Base-by-base conservation (phyloP, 345 rosid genomes). In the Populus davidiana region DNA sequence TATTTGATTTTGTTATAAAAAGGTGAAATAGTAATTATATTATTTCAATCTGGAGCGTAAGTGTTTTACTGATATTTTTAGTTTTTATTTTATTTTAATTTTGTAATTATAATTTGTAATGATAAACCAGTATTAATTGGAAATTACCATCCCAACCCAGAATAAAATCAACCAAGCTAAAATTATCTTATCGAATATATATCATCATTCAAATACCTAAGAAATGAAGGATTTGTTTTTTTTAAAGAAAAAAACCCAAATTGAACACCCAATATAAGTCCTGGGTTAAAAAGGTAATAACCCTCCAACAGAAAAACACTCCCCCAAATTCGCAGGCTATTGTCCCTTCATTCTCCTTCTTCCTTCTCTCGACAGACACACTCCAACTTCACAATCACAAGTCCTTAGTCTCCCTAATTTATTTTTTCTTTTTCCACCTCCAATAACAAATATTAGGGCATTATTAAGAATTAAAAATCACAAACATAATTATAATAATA, bases 261-360 rank as follows among this genome's bases (percentile, higher is more conserved):
- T 33, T 33, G 36, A 21, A 72, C 38, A 33, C 35, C 52, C 17
- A 31, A 47, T 10, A 43, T 43, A 2, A 3, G 10, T 27, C 70
- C 50, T 2, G 50, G 68, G 67, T 36, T 67, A 33, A 76, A 21
- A 70, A 41, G 27, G 27, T 49, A 67, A 36, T 3, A 50, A n/a
- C 29, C n/a, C 74, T 35, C 20, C 38, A 69, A 25, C 13, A 4
- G 4, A 72, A 56, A 12, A 23, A 9, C 17, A 38, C 29, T 17
- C 31, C 41, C 63, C 71, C 38, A 49, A 65, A 36, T 67, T 78
- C 23, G 18, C 59, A 67, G 81, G 61, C 71, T 29, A 12, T 64
- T 70, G 63, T 10, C 29, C 41, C 17, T 35, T 54, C 21, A 10
- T 2, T 4, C 18, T 16, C 16, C 50, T 75, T 21, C 33, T 47